These are phyloP conservation scores for Luffa aegyptiaca DNA, from an alignment of 306 rosid species.

Conservation along the genomic window DNA sequence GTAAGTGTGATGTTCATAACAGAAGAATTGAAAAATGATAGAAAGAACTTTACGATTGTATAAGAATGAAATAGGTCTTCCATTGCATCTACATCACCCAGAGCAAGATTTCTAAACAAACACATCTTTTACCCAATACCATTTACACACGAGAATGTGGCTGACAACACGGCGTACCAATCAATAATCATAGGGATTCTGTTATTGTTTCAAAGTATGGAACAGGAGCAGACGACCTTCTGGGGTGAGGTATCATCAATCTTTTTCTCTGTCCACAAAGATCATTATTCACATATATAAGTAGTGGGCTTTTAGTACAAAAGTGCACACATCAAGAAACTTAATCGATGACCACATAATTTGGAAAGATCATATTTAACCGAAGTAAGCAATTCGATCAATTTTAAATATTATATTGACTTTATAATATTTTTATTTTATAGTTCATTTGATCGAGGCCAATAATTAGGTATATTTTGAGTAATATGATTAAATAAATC, in stretches of 20 bases:
- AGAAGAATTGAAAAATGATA: background rate
- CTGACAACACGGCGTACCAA: background rate
- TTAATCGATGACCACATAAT: background rate
- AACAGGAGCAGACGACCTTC: conserved; percentile 78
- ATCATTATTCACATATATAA: background rate
- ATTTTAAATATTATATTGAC: too few species aligned
- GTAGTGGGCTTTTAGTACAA: background rate
- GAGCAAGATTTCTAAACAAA: background rate
- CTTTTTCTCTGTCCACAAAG: conserved; percentile 48
- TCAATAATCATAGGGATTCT: background rate
- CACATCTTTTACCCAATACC: background rate
- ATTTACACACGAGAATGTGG: background rate
- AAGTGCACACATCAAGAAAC: background rate
- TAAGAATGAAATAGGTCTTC: background rate
- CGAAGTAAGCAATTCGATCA: too few species aligned
- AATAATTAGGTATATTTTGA: background rate
- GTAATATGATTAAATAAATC: background rate
- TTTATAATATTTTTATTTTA: too few species aligned
- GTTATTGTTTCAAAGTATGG: conserved; percentile 46
- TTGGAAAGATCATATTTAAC: background rate
- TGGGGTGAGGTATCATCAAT: conserved; percentile 49
- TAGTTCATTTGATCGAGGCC: background rate
- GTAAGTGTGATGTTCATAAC: background rate
- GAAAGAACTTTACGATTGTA: background rate
- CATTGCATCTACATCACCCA: background rate